These are phyloP conservation scores for Penicillium turbatum DNA, from an alignment of 495 filamentous ascomycete genomes.

Conservation along the genomic window DNA sequence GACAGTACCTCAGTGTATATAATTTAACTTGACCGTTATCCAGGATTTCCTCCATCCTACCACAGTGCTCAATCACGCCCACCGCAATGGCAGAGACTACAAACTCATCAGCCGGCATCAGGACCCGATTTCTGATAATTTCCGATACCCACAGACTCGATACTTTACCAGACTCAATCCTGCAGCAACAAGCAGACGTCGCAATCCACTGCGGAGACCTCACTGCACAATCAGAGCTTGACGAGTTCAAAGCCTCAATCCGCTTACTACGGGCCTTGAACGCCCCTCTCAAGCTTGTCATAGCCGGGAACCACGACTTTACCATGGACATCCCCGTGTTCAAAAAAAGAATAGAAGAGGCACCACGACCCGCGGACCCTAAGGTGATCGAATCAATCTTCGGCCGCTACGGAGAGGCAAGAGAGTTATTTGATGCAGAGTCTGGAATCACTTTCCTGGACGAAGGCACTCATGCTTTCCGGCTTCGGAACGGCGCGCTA, in stretches of 20 bases:
- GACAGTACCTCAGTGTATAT: no score
- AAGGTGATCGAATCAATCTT: constrained; percentile 24
- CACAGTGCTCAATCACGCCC: no score
- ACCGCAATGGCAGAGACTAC: not conserved
- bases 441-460: constrained; percentile 56
- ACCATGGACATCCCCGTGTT: constrained; percentile 50
- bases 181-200: constrained; percentile 50
- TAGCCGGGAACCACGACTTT: constrained; percentile 70
- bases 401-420: constrained; percentile 28
- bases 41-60: no score
- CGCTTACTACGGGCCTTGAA: constrained; percentile 46
- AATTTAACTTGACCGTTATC: no score
- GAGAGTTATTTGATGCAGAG: constrained; percentile 17
- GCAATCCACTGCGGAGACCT: constrained; percentile 67
- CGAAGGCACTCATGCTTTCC: constrained; percentile 55
- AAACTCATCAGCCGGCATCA: not conserved
- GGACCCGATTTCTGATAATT: not conserved
- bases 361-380: constrained; percentile 21
- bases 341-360: constrained; percentile 28
- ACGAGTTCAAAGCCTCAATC: constrained; percentile 49
- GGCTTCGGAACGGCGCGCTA: constrained; percentile 50
- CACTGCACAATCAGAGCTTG: constrained; percentile 53
- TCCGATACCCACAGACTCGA: not conserved
- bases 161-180: not conserved
- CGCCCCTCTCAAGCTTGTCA: constrained; percentile 65